Base-by-base conservation (phyloP, 2,329 filamentous ascomycete genomes). In the Truncatella angustata region DNA sequence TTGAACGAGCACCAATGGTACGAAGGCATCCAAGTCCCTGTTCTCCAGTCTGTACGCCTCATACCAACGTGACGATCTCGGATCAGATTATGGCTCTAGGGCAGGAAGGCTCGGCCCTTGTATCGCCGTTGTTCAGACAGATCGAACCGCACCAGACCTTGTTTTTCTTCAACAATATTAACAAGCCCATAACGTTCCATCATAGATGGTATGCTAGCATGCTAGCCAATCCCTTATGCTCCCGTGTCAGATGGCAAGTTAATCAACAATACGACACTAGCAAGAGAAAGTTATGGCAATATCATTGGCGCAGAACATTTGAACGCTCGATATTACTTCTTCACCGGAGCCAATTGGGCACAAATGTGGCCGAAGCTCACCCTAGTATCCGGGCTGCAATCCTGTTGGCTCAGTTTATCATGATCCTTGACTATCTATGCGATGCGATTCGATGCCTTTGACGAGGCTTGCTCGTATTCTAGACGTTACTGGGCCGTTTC, bases 381-480 rank as follows among this genome's bases (percentile, higher is more conserved):
- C 66, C 65, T 60, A 65, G 62, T 56, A 58, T 54, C 63, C 71
- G 66, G 72, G 64, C 66, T 70, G 60, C 55, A 63, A 71, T 76
- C 72, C 72, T 70, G 73, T 73, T 76, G 73, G 73, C 64, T 68
- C 68, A 67, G 56, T 59, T 53, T 65, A 64, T 56, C 56, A 60
- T 32, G 55, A 58, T 65, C 63, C 64, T 65, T 63, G 60, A 62
- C 40, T 46, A 50, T 54, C 47, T 37, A 39, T 50, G 58, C 61
- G 28, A 51, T 23, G 23, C 26, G 30, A 51, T 51, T 51, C 49
- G 49, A 51, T 20, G 30, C 37, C 30, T 35, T 34, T 21, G 28
- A 23, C 37, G 37, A 45, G 49, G 49, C 49, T 45, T 45, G 26
- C 21, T 16, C 35, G 42, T 50, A 39, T 39, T 36, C 47, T 21